Percentiles rank a stretch among this genome's conserved stretches.
These are phyloP conservation scores for Amoeboaphelidium occidentale DNA, from an alignment of 371 early-diverging fungal species.

Conservation along the genomic window DNA sequence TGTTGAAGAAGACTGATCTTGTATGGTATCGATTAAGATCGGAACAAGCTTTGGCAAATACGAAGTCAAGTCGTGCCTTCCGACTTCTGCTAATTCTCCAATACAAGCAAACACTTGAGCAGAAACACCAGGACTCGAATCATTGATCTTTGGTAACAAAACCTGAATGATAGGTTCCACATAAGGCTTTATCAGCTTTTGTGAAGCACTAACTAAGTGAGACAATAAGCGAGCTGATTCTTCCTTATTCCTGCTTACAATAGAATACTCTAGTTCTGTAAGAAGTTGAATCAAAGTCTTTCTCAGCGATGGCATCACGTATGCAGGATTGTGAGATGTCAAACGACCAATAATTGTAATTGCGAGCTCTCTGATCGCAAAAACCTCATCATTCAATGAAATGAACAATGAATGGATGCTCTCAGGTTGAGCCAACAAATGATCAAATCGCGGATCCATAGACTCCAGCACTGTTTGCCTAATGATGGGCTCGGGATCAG, in stretches of 20 bases:
- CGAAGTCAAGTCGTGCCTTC: slow-evolving; percentile 54
- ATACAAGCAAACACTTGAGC: slow-evolving; percentile 55
- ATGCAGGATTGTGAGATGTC: slow-evolving; percentile 66
- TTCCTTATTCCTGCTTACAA: slow-evolving; percentile 59
- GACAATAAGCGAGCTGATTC: slow-evolving; percentile 53
- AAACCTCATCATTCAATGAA: slow-evolving; percentile 75
- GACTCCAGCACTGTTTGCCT: slow-evolving; percentile 53
- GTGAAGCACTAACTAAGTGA: slow-evolving; percentile 46
- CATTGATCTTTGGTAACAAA: slow-evolving; percentile 52
- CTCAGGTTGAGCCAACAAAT: slow-evolving; percentile 69
- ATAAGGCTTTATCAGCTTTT: slow-evolving; percentile 63
- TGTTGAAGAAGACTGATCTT: slow-evolving; percentile 57
- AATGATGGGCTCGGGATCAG: slow-evolving; percentile 58
- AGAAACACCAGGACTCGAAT: slow-evolving; percentile 52
- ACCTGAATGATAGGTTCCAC: slow-evolving; percentile 67
- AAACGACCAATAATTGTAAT: slow-evolving; percentile 68
- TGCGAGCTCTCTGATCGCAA: slow-evolving; percentile 60
- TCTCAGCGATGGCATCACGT: slow-evolving; percentile 65
- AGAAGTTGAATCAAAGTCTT: slow-evolving; percentile 66
- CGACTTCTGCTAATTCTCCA: slow-evolving; percentile 67
- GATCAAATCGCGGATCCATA: slow-evolving; percentile 58
- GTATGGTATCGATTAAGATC: slow-evolving; percentile 64
- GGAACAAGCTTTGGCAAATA: slow-evolving; percentile 60
- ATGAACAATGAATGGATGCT: slow-evolving; percentile 66
- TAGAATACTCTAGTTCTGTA: slow-evolving; percentile 73